phyloP scores from a whole-genome alignment of 2,329 filamentous ascomycete species.

The Sporothrix inflata region DNA sequence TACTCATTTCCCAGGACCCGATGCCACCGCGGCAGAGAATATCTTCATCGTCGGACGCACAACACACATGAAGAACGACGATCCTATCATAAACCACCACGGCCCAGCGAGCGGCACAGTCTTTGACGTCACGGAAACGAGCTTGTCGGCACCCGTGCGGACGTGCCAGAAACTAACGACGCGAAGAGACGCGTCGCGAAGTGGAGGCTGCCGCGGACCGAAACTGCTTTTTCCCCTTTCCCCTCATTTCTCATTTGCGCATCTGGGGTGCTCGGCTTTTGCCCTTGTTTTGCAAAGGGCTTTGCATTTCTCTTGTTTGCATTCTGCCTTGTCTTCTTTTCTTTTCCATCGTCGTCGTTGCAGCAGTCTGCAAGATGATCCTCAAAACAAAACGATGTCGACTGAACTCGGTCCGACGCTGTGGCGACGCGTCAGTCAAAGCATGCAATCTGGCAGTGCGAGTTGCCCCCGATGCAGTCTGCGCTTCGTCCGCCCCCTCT shows the following conservation, averaged over 20 bases:
- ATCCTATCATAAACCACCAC: neutral
- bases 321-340: too few relatives aligned
- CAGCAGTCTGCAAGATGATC: neutral
- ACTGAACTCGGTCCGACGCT: neutral
- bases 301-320: neutral
- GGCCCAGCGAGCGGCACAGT: neutral
- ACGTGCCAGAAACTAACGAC: neutral
- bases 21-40: conserved; percentile 10
- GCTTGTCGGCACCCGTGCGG: neutral
- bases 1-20: neutral
- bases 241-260: neutral
- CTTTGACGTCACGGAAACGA: conserved; percentile 14
- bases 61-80: neutral
- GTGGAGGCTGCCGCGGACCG: conserved; percentile 4
- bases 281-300: neutral
- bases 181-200: conserved; percentile 1
- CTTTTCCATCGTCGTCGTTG: neutral
- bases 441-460: neutral
- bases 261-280: neutral
- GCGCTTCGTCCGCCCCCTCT: neutral
- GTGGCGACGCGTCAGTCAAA: neutral
- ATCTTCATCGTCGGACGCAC: neutral
- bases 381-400: neutral
- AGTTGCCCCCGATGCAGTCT: neutral
- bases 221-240: neutral